Percentiles rank a stretch among this genome's conserved stretches.
phyloP scores from a whole-genome alignment of 176 grass and related monocot genomes.

The Triticum urartu region DNA sequence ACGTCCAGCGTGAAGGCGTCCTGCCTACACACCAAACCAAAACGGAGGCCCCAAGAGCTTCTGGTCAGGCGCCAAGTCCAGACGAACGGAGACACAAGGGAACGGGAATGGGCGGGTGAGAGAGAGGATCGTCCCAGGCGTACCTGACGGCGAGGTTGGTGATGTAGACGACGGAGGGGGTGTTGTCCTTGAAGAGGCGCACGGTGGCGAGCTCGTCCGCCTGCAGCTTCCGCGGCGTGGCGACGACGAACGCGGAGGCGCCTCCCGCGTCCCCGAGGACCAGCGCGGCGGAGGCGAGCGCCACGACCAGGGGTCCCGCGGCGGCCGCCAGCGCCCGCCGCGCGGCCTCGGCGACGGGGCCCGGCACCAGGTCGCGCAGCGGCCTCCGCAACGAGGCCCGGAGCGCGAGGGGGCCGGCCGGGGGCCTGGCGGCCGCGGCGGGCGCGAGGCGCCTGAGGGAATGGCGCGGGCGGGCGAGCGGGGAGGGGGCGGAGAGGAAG shows the following conservation, averaged over 20 bases:
- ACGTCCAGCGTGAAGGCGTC: conserved; percentile 98
- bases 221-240: conserved; percentile 83
- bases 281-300: conserved; percentile 68
- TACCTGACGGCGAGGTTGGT: conserved; percentile 89
- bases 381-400: neutral
- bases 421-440: neutral
- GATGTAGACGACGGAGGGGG: conserved; percentile 99
- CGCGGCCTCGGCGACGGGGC: conserved; percentile 18
- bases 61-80: neutral
- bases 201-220: conserved; percentile 91
- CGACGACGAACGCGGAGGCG: conserved; percentile 80
- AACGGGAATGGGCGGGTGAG: too few species aligned
- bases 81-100: neutral
- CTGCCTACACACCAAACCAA: conserved; percentile 45
- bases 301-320: conserved; percentile 51
- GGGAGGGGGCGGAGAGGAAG: conserved; percentile 42
- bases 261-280: conserved; percentile 52
- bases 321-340: conserved; percentile 49
- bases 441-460: conserved; percentile 19
- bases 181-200: conserved; percentile 93
- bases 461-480: conserved; percentile 24
- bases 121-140: too few species aligned
- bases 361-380: conserved; percentile 8
- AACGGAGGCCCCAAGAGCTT: conserved; percentile 6
- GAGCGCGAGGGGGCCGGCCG: neutral